phyloP scores from a whole-genome alignment of 208 protist species.

The Trypanosomatidae sp. region DNA sequence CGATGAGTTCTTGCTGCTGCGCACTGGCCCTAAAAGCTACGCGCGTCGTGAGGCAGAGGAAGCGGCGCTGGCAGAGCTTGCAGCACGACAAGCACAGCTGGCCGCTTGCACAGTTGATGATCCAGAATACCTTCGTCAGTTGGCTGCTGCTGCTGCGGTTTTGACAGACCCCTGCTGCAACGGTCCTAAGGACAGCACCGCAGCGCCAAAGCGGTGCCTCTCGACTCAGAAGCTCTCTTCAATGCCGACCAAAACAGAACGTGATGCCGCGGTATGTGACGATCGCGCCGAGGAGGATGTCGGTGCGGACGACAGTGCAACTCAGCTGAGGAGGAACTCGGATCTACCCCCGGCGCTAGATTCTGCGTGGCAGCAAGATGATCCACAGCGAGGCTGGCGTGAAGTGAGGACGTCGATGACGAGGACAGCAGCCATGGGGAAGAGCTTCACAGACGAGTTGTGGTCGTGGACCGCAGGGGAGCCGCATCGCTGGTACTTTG shows the following conservation, averaged over 20 bases:
- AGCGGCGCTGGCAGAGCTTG: conserved; percentile 10
- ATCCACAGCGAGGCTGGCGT: conserved; percentile 6
- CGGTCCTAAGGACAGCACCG: neutral
- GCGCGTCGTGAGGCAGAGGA: conserved; percentile 11
- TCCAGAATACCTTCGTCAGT: neutral
- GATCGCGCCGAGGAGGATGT: conserved; percentile 3
- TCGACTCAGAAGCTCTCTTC: neutral
- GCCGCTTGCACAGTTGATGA: conserved; percentile 20
- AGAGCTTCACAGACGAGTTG: conserved; percentile 10
- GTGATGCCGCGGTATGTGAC: neutral
- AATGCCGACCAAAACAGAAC: too few relatives aligned
- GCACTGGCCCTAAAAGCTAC: conserved; percentile 34
- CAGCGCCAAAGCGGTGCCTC: neutral
- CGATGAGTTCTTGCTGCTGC: conserved; percentile 60
- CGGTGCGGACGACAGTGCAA: neutral
- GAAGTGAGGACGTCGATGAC: neutral
- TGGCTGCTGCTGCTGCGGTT: conserved; percentile 6
- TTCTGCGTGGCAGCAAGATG: conserved; percentile 15
- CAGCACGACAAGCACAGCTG: conserved; percentile 6
- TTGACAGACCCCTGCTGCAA: neutral
- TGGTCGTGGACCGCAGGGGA: conserved; percentile 24
- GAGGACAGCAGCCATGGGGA: neutral
- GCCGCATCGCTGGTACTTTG: conserved; percentile 31
- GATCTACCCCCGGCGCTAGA: neutral
- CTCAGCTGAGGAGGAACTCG: neutral